Base-by-base conservation (phyloP, 2,329 filamentous ascomycete species). In the Escovopsis weberi region DNA sequence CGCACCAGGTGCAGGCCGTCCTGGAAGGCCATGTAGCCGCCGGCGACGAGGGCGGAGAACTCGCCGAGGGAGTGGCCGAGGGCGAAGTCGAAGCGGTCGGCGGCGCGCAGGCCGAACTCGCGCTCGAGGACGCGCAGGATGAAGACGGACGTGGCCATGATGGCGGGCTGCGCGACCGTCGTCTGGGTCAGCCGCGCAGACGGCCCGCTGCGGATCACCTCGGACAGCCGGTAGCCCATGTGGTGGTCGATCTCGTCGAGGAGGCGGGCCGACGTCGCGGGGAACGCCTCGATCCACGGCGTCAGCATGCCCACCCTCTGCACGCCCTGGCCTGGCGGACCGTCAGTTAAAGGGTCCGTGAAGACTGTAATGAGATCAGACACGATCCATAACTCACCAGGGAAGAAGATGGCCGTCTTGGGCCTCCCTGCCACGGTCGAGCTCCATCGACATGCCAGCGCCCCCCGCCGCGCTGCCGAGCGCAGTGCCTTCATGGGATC, bases 11-110 rank as follows among this genome's bases (percentile, higher is more conserved):
- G 75, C 47, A 95, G 65, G 42, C 85, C 84, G 61, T 94, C 85
- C 40, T 73, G 64, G 56, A 93, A 91, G 30, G 71, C 65, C 32
- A 95, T 68, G 59, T 91, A 85, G 2, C 85, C 85, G 19, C 81
- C 84, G 0, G 86, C 83, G 1, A 94, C 86, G 37, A 96, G 70
- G 2, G 89, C 88, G 1, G 89, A 85, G 55, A 95, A 96, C 60
- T 95, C 89, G 39, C 89, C 89, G 10, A 96, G 70, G 4, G 85
- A 94, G 63, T 96, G 89, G 9, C 89, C 89, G 23, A 95, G 70
- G 1, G 84, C 85, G 33, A 93, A 78, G 62, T 94, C 85, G 37
- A 87, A 79, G 45, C 80, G 72, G 43, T 83, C 75, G 8, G 68
- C 63, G 6, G 80, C 74, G 44, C 75, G 69, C 64, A 95, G 94